Conservation (phyloP, 352 stramenopile genomes). For the Pythium biforme region DNA sequence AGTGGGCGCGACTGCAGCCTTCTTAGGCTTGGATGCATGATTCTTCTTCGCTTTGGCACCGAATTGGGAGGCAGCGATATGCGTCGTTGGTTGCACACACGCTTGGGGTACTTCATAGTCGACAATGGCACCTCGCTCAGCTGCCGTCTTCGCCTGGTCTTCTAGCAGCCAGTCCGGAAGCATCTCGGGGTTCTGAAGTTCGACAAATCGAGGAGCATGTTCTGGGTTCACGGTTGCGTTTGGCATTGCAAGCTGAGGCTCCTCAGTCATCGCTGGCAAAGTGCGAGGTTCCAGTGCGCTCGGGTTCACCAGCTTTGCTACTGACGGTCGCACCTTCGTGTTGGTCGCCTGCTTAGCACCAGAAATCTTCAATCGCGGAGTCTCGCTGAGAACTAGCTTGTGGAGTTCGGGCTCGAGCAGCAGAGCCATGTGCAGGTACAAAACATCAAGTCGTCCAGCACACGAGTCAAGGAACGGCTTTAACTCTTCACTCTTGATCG, state of each 20-base stretch:
- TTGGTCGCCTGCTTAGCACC: neutral
- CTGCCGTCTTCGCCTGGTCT: slow-evolving; percentile 24
- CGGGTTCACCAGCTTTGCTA: neutral
- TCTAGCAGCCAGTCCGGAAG: slow-evolving; percentile 26
- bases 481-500: neutral
- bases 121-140: slow-evolving; percentile 11
- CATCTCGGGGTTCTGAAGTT: slow-evolving; percentile 29
- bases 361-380: neutral
- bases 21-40: slow-evolving; percentile 1
- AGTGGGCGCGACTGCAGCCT: neutral
- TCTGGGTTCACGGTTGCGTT: neutral
- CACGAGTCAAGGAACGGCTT: slow-evolving; percentile 60
- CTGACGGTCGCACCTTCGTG: neutral
- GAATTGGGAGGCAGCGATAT: neutral
- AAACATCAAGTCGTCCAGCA: slow-evolving; percentile 48
- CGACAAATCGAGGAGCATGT: slow-evolving; percentile 17
- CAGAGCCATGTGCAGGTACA: slow-evolving; percentile 72
- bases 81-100: neutral
- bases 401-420: slow-evolving; percentile 50
- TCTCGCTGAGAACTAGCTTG: slow-evolving; percentile 42
- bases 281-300: neutral
- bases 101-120: neutral
- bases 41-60: slow-evolving; percentile 3
- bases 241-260: neutral
- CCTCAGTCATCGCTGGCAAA: neutral